Evolutionary conservation across 106 monocot genomes (phyloP).

Genomic region (Dendrobium nobile): DNA sequence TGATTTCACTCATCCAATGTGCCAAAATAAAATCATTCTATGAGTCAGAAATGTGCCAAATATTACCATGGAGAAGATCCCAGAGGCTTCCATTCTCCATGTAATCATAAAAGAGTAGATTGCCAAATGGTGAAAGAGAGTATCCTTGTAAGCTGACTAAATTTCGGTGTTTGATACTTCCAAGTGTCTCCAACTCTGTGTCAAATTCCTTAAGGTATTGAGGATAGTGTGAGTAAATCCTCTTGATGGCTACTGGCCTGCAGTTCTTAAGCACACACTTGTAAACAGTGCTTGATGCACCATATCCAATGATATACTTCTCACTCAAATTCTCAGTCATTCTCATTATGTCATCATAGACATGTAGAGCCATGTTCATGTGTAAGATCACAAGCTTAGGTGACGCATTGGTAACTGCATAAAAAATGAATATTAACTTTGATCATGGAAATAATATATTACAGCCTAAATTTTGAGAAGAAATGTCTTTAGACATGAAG

Average conservation of each 20-base stretch:
- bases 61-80: conserved; percentile 88
- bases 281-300: conserved; percentile 95
- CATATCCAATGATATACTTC: conserved; percentile 91
- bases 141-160: conserved; percentile 88
- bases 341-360: conserved; percentile 97
- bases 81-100: conserved; percentile 99
- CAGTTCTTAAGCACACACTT: conserved; percentile 93
- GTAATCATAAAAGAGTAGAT: conserved; percentile 92
- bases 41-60: not conserved
- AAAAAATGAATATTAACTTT: not conserved
- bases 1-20: no score
- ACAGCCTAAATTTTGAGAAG: not conserved
- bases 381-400: conserved; percentile 92
- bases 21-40: no score
- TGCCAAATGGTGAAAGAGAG: conserved; percentile 77
- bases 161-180: conserved; percentile 94
- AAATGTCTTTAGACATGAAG: not conserved
- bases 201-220: conserved; percentile 85
- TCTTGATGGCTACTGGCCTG: conserved; percentile 89
- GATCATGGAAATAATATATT: not conserved
- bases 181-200: conserved; percentile 89
- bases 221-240: conserved; percentile 71
- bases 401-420: conserved; percentile 39
- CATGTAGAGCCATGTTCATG: conserved; percentile 99
- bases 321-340: conserved; percentile 96